Evolutionary conservation across 1,284 basidiomycete species (phyloP).

Genomic region (Cutaneotrichosporon cavernicola): DNA sequence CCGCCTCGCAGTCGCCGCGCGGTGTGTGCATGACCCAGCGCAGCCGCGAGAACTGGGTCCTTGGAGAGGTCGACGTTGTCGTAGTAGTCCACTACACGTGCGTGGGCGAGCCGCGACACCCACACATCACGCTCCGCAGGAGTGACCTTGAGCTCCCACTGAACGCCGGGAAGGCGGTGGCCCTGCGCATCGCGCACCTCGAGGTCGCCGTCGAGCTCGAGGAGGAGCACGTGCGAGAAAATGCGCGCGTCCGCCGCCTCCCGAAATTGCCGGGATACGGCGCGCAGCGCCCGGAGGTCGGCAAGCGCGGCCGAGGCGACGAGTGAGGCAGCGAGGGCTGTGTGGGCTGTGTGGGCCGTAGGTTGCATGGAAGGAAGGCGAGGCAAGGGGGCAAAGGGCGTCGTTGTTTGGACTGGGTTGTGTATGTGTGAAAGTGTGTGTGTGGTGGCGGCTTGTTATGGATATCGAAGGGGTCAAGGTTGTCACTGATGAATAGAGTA

Average conservation of each 20-base stretch:
- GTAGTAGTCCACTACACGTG: conserved; percentile 15
- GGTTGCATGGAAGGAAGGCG: not conserved
- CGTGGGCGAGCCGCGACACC: not conserved
- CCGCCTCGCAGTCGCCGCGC: conserved; percentile 11
- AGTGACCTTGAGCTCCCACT: conserved; percentile 4
- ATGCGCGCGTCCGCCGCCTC: conserved; percentile 11
- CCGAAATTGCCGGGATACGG: conserved; percentile 6
- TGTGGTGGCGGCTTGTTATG: no score
- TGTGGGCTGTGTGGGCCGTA: not conserved
- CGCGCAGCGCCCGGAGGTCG: conserved; percentile 11
- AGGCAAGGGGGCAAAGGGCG: not conserved
- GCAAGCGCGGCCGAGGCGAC: conserved; percentile 4
- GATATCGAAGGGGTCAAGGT: not conserved
- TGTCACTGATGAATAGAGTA: no score
- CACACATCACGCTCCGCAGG: not conserved
- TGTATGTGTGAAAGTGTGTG: no score
- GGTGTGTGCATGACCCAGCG: not conserved
- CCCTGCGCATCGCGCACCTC: conserved; percentile 10
- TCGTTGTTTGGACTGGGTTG: not conserved
- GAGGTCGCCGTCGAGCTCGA: conserved; percentile 11
- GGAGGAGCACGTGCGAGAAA: conserved; percentile 5
- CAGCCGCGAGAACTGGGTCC: conserved; percentile 11
- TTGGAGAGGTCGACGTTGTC: conserved; percentile 10
- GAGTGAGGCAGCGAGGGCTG: conserved; percentile 7
- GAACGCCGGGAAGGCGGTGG: conserved; percentile 13